Conservation (phyloP, 768 basidiomycete species). For the Hygrocybe punicea region DNA sequence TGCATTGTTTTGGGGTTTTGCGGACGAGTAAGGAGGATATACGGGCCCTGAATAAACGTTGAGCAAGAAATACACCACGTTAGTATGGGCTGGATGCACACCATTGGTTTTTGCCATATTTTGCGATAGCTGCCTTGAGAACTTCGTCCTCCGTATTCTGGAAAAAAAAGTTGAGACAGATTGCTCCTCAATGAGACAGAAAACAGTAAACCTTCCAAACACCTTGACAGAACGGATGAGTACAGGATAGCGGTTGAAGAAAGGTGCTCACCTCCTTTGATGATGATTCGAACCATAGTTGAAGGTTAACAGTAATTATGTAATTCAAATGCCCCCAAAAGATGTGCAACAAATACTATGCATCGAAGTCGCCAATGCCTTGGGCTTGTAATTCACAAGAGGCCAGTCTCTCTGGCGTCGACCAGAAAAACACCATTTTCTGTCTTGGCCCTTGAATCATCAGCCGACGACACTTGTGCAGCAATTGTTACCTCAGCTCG, state of each 20-base stretch:
- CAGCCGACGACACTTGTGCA: conserved; percentile 92
- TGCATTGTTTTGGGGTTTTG: conserved; percentile 99
- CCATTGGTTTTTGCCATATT: conserved; percentile 98
- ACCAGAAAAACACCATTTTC: conserved; percentile 40
- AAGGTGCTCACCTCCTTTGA: conserved; percentile 66
- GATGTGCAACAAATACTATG: too few relatives aligned
- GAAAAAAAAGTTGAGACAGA: conserved; percentile 12
- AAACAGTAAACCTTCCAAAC: conserved; percentile 69
- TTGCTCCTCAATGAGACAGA: background rate
- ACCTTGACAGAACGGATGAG: conserved; percentile 37
- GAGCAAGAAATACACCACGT: background rate
- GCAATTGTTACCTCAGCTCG: conserved; percentile 75
- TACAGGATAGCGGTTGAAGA: conserved; percentile 5
- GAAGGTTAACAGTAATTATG: too few relatives aligned
- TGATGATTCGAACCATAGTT: conserved; percentile 82
- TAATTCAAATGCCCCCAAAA: too few relatives aligned
- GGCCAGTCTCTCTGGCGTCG: background rate
- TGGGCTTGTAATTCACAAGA: too few relatives aligned
- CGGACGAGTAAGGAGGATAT: conserved; percentile 96
- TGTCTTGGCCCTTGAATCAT: conserved; percentile 77
- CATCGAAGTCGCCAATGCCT: too few relatives aligned
- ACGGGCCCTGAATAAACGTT: conserved; percentile 66
- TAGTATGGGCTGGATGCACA: conserved; percentile 24
- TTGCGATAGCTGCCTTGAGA: conserved; percentile 96
- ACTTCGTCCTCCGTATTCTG: conserved; percentile 98